Base-by-base conservation (phyloP, 192 early-diverging fungal genomes). In the Entophlyctis luteolus region DNA sequence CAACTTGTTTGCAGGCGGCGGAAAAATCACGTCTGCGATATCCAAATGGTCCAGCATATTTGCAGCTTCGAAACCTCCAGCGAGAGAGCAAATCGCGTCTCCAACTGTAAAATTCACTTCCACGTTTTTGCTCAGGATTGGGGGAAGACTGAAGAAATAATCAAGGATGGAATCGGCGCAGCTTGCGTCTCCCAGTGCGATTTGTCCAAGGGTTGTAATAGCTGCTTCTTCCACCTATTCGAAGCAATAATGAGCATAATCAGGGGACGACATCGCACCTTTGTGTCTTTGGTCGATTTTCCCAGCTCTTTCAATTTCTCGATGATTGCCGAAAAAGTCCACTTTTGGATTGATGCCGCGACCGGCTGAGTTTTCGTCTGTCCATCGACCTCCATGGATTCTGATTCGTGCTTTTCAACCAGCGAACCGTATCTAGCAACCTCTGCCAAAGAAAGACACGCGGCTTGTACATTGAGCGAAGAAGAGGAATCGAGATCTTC, bases 81-180 rank as follows among this genome's bases (percentile, higher is more conserved):
- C 74, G 16, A 82, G 67, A 4, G 74, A 74, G 0, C 89, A 84
- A 52, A 93, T 67, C 0, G 94, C 87, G 65, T 93, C 92, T 27
- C 93, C 95, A 36, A 90, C 81, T 12, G 86, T 84, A 67, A 98
- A 95, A 55, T 92, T 86, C 32, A 91, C 67, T 48, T 98, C 95
- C 0, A 90, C 79, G 36, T 93, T 86, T 59, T 95, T 93, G 34
- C 86, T 83, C 34, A 86, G 70, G 4, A 75, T 66, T 18, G 79
- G 65, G 1, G 87, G 79, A n/a, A 90, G 72, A 2, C 83, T 74
- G 14, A 77, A 78, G 45, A 91, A 58, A 42, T 77, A 75, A 27
- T 81, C 75, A 0, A 87, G 46, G 27, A 88, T 66, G 0, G 37
- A 16, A 2, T 62, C 50, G 0, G 38, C 8, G 5, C 79, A 57